Evolutionary conservation across 208 protist species (phyloP).

Genomic region (Leishmania guyanensis): DNA sequence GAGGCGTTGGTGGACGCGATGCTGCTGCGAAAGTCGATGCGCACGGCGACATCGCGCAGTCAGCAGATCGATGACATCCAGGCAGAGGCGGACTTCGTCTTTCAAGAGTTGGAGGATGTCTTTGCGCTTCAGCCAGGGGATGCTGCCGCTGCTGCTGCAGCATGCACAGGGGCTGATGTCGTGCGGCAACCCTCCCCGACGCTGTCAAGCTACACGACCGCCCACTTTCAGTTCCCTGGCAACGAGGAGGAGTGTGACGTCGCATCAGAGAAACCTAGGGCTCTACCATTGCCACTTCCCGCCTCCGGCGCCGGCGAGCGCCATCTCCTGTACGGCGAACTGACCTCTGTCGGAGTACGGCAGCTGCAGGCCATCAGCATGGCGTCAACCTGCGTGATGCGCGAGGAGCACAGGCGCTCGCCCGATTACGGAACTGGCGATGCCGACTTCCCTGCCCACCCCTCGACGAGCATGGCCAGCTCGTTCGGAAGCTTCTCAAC

Average conservation of each 20-base stretch:
- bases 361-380: slow-evolving; percentile 52
- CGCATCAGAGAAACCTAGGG: not conserved
- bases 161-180: not conserved
- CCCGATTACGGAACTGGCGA: not conserved
- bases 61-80: slow-evolving; percentile 57
- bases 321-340: slow-evolving; percentile 72
- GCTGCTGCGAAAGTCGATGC: slow-evolving; percentile 36
- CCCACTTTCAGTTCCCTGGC: not conserved
- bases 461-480: not conserved
- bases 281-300: slow-evolving; percentile 2
- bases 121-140: slow-evolving; percentile 49
- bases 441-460: not conserved
- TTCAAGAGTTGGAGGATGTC: slow-evolving; percentile 48
- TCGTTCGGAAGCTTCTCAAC: not conserved
- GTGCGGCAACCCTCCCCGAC: not conserved
- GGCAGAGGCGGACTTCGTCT: slow-evolving; percentile 48
- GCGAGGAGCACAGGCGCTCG: slow-evolving; percentile 15
- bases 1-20: slow-evolving; percentile 30
- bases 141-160: not conserved
- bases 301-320: slow-evolving; percentile 5
- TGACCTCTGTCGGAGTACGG: slow-evolving; percentile 67
- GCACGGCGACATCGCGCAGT: slow-evolving; percentile 14
- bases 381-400: slow-evolving; percentile 18
- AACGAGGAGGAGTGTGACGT: not conserved
- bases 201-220: not conserved